phyloP scores from a whole-genome alignment of 257 asterid genomes.

The Osmanthus fragrans region DNA sequence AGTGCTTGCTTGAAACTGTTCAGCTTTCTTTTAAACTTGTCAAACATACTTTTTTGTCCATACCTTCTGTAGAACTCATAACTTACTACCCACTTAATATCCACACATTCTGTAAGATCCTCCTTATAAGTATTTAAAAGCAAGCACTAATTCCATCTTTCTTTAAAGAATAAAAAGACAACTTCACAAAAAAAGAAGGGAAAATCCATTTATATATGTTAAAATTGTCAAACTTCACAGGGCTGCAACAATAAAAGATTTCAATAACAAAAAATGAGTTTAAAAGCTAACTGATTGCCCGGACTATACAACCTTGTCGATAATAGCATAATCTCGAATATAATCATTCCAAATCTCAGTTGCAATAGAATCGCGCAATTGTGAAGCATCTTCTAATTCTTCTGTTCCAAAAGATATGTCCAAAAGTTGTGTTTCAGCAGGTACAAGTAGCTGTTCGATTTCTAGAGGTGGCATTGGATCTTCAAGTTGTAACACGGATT shows the following conservation, averaged over 20 bases:
- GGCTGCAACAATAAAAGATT: background rate
- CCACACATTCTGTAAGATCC: too few species aligned
- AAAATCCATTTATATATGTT: too few species aligned
- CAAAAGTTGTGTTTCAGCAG: slow-evolving; percentile 19
- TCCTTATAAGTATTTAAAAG: too few species aligned
- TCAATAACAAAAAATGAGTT: background rate
- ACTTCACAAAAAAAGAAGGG: background rate
- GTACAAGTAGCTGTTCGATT: slow-evolving; percentile 20
- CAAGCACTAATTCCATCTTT: too few species aligned
- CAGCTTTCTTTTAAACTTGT: too few species aligned
- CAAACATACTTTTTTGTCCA: too few species aligned
- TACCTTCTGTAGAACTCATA: too few species aligned
- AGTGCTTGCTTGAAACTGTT: too few species aligned
- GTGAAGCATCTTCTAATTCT: slow-evolving; percentile 27
- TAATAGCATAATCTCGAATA: slow-evolving; percentile 26
- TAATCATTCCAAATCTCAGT: slow-evolving; percentile 41
- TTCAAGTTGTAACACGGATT: slow-evolving; percentile 18
- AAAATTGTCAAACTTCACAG: background rate
- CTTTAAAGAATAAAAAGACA: background rate
- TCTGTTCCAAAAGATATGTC: slow-evolving; percentile 27
- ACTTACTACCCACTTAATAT: too few species aligned
- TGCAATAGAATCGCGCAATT: slow-evolving; percentile 30
- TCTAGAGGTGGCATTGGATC: slow-evolving; percentile 38
- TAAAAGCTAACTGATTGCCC: background rate
- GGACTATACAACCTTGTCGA: slow-evolving; percentile 27